Conservation (phyloP, 345 rosid species). For the Hypericum androsaemum region DNA sequence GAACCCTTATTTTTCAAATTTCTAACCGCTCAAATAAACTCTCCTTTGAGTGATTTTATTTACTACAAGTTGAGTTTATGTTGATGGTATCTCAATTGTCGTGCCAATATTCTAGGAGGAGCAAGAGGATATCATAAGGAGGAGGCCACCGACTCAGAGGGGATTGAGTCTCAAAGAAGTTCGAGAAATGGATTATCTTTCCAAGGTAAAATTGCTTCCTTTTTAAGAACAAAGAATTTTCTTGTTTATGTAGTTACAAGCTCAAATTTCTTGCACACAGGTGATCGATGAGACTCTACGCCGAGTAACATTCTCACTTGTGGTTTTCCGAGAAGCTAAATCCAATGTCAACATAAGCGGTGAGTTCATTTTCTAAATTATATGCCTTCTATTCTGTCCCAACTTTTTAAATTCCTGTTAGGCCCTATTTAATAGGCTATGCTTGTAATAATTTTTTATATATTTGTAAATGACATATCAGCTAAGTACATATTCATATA, state of each 20-base stretch:
- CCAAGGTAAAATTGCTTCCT: conserved; percentile 4
- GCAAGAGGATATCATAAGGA: conserved; percentile 22
- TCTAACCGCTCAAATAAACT: too few relatives aligned
- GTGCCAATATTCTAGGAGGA: conserved; percentile 14
- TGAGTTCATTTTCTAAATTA: too few relatives aligned
- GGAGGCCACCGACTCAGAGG: conserved; percentile 11
- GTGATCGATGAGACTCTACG: conserved; percentile 27
- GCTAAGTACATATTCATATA: too few relatives aligned
- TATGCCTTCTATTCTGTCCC: too few relatives aligned
- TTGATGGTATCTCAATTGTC: too few relatives aligned
- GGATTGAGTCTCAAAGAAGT: conserved; percentile 20
- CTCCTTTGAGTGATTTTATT: too few relatives aligned
- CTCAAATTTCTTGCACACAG: not conserved
- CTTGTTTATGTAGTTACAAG: not conserved
- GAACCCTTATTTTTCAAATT: not conserved
- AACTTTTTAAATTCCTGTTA: too few relatives aligned
- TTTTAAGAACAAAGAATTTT: too few relatives aligned
- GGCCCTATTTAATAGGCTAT: too few relatives aligned
- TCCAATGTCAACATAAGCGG: conserved; percentile 18
- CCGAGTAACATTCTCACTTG: conserved; percentile 9
- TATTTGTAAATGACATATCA: too few relatives aligned
- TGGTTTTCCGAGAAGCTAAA: conserved; percentile 22
- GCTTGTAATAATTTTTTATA: too few relatives aligned
- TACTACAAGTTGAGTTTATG: too few relatives aligned
- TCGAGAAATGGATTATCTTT: conserved; percentile 18